Base-by-base conservation (phyloP, 768 basidiomycete genomes). In the Crassisporium funariophilum region DNA sequence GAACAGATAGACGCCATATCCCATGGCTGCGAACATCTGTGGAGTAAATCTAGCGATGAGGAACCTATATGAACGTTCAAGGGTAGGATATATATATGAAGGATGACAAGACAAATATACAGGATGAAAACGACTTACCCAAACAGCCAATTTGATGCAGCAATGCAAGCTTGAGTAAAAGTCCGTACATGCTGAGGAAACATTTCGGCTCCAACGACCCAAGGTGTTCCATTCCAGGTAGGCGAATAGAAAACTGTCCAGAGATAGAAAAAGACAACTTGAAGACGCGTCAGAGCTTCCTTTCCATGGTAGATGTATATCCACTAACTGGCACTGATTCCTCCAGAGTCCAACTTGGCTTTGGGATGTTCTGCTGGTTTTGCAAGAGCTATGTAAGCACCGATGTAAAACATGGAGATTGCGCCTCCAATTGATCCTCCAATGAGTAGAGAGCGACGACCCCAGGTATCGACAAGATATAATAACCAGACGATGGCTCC, bases 151-250 rank as follows among this genome's bases (percentile, higher is more conserved):
- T 70, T 69, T 19, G 66, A 68, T 2, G 64, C 65, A 7, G 67
- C 65, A 53, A 66, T 66, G 49, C 64, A 68, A 6, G 68, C 64
- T 35, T 66, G 66, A n/a, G 69, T 66, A 51, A 69, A 66, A 5
- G 67, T 67, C 16, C 71, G 53, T 5, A 70, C 67, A 52, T 71
- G 68, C 41, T 69, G 68, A 8, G 71, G 73, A 61, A 76, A 76
- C 41, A 75, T 63, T 46, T 74, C 76, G 12, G 71, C 67, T 17
- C 63, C 63, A 13, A 76, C 64, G 22, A 76, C 71, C 75, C 75
- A 76, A 2, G 74, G 72, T 1, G 73, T 72, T 10, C 74, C 76
- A 44, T 76, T 76, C 67, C 72, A 74, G 0, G 65, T 64, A 5
- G 72, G 65, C 2, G 63, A 64, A 46, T 71, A 72, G 49, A 67